Conservation (phyloP, 352 stramenopile species). For the Globisporangium solare region DNA sequence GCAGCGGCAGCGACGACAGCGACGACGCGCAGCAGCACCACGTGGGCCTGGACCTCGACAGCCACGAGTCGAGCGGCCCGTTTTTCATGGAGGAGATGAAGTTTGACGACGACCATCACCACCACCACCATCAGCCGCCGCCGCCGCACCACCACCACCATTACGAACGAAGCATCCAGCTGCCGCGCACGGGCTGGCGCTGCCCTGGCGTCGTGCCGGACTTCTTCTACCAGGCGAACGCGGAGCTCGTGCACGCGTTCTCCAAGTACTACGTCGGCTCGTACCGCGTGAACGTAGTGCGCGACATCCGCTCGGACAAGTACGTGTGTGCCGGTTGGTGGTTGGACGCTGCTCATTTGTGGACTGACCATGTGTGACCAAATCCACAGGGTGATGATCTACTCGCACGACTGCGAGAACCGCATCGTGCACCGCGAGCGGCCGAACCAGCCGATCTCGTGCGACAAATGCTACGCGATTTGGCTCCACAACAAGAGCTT, state of each 20-base stretch:
- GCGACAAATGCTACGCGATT: constrained; percentile 44
- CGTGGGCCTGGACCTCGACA: constrained; percentile 12
- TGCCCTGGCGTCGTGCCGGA: constrained; percentile 57
- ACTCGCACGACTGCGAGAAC: constrained; percentile 68
- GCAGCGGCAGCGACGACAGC: constrained; percentile 16
- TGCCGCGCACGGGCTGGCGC: constrained; percentile 51
- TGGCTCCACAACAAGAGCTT: constrained; percentile 68
- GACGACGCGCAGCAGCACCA: constrained; percentile 14
- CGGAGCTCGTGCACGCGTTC: constrained; percentile 56
- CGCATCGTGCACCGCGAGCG: constrained; percentile 41
- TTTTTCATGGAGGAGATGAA: constrained; percentile 29
- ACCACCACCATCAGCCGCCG: background rate
- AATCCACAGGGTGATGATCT: constrained; percentile 66
- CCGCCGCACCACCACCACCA: background rate
- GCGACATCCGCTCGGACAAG: constrained; percentile 60
- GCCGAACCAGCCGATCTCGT: constrained; percentile 40
- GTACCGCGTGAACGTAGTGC: constrained; percentile 60
- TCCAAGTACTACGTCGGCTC: constrained; percentile 60
- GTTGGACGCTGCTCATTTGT: constrained; percentile 5
- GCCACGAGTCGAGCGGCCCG: constrained; percentile 5
- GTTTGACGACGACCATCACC: constrained; percentile 12
- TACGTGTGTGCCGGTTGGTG: constrained; percentile 23
- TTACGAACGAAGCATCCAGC: constrained; percentile 20
- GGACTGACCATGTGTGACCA: constrained; percentile 3
- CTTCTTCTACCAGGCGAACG: constrained; percentile 42